Evolutionary conservation across 2,329 filamentous ascomycete species (phyloP).

Genomic region (Trichocomaceae sp.): DNA sequence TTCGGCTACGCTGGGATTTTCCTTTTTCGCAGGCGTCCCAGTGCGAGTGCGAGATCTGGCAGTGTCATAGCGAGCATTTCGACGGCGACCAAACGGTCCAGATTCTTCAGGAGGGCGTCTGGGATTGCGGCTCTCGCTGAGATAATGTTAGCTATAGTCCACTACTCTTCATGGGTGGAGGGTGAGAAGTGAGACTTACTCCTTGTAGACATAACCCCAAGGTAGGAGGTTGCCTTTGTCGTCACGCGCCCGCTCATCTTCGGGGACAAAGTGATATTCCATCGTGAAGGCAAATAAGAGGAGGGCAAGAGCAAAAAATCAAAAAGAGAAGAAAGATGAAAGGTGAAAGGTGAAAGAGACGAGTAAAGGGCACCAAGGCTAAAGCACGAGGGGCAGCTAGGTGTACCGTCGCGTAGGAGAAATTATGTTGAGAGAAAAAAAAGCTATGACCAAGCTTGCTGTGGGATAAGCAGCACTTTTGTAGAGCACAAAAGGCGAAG

Average conservation of each 20-base stretch:
- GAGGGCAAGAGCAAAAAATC: not conserved
- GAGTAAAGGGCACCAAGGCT: not conserved
- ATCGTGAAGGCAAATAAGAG: conserved; percentile 32
- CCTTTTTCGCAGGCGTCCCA: conserved; percentile 52
- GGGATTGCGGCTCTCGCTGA: conserved; percentile 43
- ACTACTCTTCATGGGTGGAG: not conserved
- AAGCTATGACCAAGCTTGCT: not conserved
- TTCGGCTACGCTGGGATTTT: conserved; percentile 48
- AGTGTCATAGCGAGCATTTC: conserved; percentile 39
- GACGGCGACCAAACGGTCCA: conserved; percentile 54
- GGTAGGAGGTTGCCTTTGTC: conserved; percentile 53
- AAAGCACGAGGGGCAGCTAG: not conserved
- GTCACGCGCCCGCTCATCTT: conserved; percentile 55
- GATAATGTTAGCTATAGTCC: conserved; percentile 23
- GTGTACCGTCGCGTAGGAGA: not conserved
- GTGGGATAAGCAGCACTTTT: not conserved
- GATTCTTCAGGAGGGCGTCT: conserved; percentile 53
- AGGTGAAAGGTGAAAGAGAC: not conserved
- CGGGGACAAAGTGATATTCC: conserved; percentile 61
- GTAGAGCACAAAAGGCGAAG: not conserved
- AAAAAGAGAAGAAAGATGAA: not conserved
- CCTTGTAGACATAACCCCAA: conserved; percentile 58
- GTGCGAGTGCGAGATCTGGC: conserved; percentile 50
- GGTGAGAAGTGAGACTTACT: conserved; percentile 38
- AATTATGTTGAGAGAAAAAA: not conserved